Percentiles rank a stretch among this genome's conserved stretches.
Conservation (phyloP, 2,329 filamentous ascomycete genomes). For the Paecilomyces fulvus region DNA sequence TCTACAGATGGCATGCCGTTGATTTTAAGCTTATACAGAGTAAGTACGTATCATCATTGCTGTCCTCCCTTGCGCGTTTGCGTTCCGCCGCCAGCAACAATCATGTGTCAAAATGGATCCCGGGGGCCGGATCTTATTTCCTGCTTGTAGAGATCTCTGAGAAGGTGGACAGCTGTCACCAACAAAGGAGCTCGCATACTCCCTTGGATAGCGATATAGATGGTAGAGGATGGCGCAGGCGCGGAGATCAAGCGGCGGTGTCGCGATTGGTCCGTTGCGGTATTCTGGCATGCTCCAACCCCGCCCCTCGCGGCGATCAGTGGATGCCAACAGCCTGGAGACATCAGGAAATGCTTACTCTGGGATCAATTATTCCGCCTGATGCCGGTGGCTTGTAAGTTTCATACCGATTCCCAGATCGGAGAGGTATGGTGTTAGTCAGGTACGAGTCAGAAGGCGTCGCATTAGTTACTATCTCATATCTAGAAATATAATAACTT, state of each 20-base stretch:
- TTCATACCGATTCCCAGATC: too few relatives aligned
- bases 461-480: too few relatives aligned
- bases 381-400: neutral
- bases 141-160: neutral
- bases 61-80: neutral
- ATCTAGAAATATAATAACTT: too few relatives aligned
- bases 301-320: neutral
- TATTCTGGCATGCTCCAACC: neutral
- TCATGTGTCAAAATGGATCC: neutral
- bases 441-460: too few relatives aligned
- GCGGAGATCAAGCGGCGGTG: neutral
- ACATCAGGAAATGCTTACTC: neutral
- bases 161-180: neutral
- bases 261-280: neutral
- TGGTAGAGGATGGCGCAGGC: neutral
- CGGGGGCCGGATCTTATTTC: neutral
- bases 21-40: neutral
- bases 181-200: neutral
- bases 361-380: neutral
- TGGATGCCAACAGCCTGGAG: neutral
- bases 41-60: neutral
- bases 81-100: neutral
- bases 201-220: neutral
- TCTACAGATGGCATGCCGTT: neutral
- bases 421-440: too few relatives aligned